phyloP scores from a whole-genome alignment of 1,284 basidiomycete genomes.

The Ganoderma lingzhi region DNA sequence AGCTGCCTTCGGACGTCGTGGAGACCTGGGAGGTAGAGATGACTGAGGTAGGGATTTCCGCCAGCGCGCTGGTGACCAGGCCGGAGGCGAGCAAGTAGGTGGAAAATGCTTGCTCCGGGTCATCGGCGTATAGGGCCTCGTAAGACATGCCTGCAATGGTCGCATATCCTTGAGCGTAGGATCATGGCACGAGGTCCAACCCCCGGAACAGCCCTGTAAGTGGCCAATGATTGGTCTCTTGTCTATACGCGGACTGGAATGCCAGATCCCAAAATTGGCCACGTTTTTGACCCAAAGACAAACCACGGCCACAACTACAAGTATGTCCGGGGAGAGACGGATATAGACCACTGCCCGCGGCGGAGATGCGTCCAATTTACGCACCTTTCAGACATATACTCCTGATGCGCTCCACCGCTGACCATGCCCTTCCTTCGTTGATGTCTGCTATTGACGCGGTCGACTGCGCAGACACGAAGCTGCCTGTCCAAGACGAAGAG shows the following conservation, averaged over 20 bases:
- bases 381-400: conserved; percentile 76
- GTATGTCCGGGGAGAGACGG: not conserved
- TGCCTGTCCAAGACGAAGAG: conserved; percentile 55
- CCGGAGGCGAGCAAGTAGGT: conserved; percentile 64
- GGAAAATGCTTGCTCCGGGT: conserved; percentile 56
- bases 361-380: conserved; percentile 20
- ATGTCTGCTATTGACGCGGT: conserved; percentile 56
- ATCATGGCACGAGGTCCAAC: not conserved
- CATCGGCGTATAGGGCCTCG: conserved; percentile 57
- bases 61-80: conserved; percentile 58
- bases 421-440: conserved; percentile 71
- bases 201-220: not conserved
- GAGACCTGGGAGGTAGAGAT: conserved; percentile 38
- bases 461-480: conserved; percentile 52
- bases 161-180: not conserved
- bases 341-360: not conserved
- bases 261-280: not conserved
- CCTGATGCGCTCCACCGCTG: conserved; percentile 67
- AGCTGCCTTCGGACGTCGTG: conserved; percentile 50
- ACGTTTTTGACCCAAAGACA: not conserved
- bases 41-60: conserved; percentile 55
- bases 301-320: not conserved
- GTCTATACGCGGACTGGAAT: too few species aligned
- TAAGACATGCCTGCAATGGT: conserved; percentile 54
- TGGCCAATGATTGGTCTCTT: too few species aligned